Conservation (phyloP, 495 filamentous ascomycete genomes). For the Penicillium pancosmium region DNA sequence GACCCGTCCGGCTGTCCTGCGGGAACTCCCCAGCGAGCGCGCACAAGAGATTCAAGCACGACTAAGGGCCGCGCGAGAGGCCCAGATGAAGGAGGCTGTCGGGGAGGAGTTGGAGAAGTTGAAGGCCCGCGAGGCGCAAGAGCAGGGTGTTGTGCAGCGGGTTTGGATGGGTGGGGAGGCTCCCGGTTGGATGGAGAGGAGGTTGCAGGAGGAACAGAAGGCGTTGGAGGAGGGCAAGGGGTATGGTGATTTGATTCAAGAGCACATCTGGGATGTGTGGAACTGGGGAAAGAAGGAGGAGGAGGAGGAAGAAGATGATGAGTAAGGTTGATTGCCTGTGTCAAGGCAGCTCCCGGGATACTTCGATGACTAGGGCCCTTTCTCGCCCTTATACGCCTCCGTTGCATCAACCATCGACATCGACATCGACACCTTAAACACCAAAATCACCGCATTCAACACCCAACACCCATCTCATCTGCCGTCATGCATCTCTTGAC, state of each 20-base stretch:
- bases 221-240: conserved; percentile 76
- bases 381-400: background rate
- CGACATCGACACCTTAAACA: background rate
- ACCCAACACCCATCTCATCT: background rate
- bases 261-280: conserved; percentile 85
- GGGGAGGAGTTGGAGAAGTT: conserved; percentile 45
- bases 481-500: background rate
- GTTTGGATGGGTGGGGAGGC: conserved; percentile 68
- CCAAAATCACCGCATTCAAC: background rate
- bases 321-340: conserved; percentile 10
- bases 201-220: conserved; percentile 70
- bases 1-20: conserved; percentile 14
- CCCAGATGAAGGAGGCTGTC: conserved; percentile 33
- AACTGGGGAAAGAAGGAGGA: conserved; percentile 51
- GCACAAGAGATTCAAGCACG: conserved; percentile 55
- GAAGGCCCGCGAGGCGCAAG: conserved; percentile 38
- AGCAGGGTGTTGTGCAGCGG: conserved; percentile 49
- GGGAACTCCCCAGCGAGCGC: conserved; percentile 54
- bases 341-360: background rate
- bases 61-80: conserved; percentile 42
- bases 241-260: conserved; percentile 78
- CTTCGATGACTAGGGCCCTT: background rate
- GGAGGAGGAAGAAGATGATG: conserved; percentile 29
- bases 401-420: background rate
- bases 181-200: conserved; percentile 71